Evolutionary conservation across 208 protist genomes (phyloP), one percentile per base, ranked within the genome.

Genomic region (Leishmania martiniquensis): DNA sequence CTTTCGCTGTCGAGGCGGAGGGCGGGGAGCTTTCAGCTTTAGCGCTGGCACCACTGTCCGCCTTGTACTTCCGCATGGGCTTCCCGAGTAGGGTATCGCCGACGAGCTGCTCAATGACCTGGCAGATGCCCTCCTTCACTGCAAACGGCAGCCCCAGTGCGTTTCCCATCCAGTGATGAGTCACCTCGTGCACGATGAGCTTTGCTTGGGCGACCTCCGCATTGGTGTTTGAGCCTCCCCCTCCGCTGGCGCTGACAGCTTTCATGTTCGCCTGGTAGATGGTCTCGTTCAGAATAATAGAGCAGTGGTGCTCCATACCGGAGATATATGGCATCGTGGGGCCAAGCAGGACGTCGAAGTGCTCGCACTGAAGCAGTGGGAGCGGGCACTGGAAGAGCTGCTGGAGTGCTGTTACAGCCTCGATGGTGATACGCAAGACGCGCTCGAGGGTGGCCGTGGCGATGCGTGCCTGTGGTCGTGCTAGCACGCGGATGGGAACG

Each of bases 111-210:
- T 98, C 91, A 13, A 96, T 77, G n/a, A 95, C 81, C 79, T 90
- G 85, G 59, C 92, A 95, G 12, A 98, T 79, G 25, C 95, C 95
- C 75, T 98, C 95, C 80, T 98, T 98, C 44, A 96, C 79, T 2
- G 87, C 77, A 69, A 98, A 97, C 20, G 90, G 84, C 57, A 98
- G 81, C 0, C 93, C 95, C 29, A 98, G 72, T 13, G 89, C 65
- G 83, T 98, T 97, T 39, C 95, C 95, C 6, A 95, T 60, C 91
- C 93, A 98, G 70, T 96, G 92, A 62, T 98, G 95, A 9, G 89
- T 75, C 52, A 98, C 52, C 77, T 98, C 93, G 74, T 98, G 95
- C n/a, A 93, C 82, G 42, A 98, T 85, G 22, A 98, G 82, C 76
- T 94, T 82, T 17, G 89, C 78, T 66, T 85, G 87, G 32, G 69